These are phyloP conservation scores for Lentinula sp. DNA, from an alignment of 768 basidiomycete genomes.

Conservation along the genomic window DNA sequence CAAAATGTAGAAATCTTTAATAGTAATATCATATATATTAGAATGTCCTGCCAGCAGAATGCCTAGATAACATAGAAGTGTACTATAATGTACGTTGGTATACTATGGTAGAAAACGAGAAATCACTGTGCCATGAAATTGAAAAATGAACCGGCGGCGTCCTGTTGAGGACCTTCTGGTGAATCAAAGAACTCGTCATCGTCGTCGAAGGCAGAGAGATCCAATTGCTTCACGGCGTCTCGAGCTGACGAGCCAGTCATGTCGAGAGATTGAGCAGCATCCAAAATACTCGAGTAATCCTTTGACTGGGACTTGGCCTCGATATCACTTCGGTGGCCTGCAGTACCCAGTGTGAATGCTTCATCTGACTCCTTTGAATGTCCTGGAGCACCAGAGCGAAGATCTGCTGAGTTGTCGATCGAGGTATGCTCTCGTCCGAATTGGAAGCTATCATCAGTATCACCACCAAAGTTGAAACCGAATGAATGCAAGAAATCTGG, in stretches of 20 bases:
- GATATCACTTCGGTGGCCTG: background rate
- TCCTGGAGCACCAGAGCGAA: background rate
- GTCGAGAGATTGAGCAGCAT: background rate
- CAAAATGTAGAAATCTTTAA: too few species aligned
- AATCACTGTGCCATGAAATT: background rate
- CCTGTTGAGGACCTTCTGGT: background rate
- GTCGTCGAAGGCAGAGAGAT: background rate
- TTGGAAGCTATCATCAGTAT: background rate
- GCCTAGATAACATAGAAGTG: too few species aligned
- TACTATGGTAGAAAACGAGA: background rate
- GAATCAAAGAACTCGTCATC: background rate
- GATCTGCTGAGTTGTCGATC: background rate
- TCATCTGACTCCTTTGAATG: background rate
- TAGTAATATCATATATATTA: too few species aligned
- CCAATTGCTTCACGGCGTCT: background rate
- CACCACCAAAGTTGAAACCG: background rate
- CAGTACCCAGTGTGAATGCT: background rate
- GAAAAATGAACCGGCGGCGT: background rate
- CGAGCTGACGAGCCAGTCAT: background rate
- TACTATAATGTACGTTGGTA: too few species aligned
- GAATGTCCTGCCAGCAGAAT: too few species aligned
- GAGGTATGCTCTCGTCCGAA: background rate
- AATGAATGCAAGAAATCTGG: background rate
- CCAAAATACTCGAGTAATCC: background rate
- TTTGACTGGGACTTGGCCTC: background rate